Evolutionary conservation across 2,329 filamentous ascomycete genomes (phyloP).

Genomic region (Myriosclerotinia scirpicola): DNA sequence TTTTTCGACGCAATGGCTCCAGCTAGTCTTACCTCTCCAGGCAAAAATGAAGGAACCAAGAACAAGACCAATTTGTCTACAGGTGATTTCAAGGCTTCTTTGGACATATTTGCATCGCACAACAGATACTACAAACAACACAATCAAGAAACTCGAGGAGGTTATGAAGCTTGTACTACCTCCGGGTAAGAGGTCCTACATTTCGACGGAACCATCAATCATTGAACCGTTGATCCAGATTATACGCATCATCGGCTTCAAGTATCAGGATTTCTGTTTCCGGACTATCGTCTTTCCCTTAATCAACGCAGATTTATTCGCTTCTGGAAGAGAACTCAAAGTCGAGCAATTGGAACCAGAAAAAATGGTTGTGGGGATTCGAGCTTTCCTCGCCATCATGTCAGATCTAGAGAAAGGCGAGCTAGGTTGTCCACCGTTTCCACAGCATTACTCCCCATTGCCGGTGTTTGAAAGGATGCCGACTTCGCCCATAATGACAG

Average conservation of each 20-base stretch:
- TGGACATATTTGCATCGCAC: conserved; percentile 94
- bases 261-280: conserved; percentile 91
- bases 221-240: conserved; percentile 90
- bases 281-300: conserved; percentile 90
- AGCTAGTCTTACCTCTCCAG: conserved; percentile 74
- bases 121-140: conserved; percentile 66
- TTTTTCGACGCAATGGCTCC: conserved; percentile 84
- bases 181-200: conserved; percentile 72
- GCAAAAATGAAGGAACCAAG: conserved; percentile 80
- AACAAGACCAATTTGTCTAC: conserved; percentile 75
- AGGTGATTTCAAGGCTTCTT: conserved; percentile 83
- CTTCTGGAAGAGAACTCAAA: conserved; percentile 59
- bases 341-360: conserved; percentile 93
- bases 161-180: conserved; percentile 83
- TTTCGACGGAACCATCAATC: conserved; percentile 80
- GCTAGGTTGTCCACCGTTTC: conserved; percentile 77
- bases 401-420: conserved; percentile 86
- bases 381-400: conserved; percentile 91
- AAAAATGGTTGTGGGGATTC: conserved; percentile 94
- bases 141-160: conserved; percentile 82
- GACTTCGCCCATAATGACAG: conserved; percentile 52
- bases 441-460: conserved; percentile 58
- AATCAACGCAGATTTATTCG: conserved; percentile 88
- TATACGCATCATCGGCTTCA: conserved; percentile 91
- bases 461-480: conserved; percentile 47